Percentiles rank a stretch among this genome's conserved stretches.
phyloP scores from a whole-genome alignment of 202 grass and related monocot genomes.

The Schoenoplectus tabernaemontani region DNA sequence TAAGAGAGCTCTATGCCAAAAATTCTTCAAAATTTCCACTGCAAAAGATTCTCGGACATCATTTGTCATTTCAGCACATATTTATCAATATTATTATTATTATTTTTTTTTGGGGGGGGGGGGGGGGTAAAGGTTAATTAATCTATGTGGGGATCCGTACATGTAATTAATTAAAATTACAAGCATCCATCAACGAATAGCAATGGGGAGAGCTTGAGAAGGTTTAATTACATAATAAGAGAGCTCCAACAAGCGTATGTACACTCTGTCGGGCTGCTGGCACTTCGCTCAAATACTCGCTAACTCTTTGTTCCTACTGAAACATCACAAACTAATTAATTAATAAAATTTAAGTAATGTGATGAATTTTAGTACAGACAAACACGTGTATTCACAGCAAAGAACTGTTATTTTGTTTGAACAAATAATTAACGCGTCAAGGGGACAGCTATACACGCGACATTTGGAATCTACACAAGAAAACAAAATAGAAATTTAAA shows the following conservation, averaged over 20 bases:
- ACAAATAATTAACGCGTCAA: not conserved
- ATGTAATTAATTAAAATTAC: not conserved
- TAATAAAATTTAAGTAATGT: not conserved
- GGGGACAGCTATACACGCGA: not conserved
- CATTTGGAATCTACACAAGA: constrained; percentile 2
- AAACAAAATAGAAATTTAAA: not conserved
- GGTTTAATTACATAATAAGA: not conserved
- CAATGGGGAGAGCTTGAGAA: not conserved
- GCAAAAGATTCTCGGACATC: constrained; percentile 5
- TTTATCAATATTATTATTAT: not conserved
- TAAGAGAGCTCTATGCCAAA: not conserved
- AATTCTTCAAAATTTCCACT: not conserved
- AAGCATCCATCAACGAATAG: not conserved
- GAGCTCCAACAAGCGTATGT: not conserved
- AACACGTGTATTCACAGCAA: constrained; percentile 5
- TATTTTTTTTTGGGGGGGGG: too few relatives aligned
- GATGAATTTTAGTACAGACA: not conserved
- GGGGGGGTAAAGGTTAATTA: not conserved
- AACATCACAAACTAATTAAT: not conserved
- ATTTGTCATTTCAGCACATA: not conserved
- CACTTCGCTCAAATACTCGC: not conserved
- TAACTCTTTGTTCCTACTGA: not conserved
- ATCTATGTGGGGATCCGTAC: not conserved
- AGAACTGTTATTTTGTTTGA: not conserved
- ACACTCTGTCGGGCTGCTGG: not conserved